A percentile compares a stretch with the other conserved stretches of the same genome.
Conservation (phyloP, 2,329 filamentous ascomycete genomes). For the Leptographium galeiforme region DNA sequence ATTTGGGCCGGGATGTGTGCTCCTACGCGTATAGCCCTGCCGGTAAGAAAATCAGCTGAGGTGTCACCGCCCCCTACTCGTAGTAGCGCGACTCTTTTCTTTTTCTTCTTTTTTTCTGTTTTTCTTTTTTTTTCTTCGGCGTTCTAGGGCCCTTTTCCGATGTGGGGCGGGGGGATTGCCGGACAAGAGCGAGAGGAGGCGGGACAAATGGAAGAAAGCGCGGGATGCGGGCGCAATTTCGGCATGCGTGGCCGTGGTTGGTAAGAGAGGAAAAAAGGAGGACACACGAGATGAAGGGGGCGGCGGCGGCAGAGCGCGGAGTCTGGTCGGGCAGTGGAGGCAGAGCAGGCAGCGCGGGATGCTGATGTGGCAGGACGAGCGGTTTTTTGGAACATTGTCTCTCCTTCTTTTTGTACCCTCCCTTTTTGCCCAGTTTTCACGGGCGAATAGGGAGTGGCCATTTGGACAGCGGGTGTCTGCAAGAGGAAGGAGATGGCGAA, state of each 20-base stretch:
- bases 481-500: neutral
- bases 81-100: neutral
- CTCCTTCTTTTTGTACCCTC: neutral
- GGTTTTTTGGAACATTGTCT: neutral
- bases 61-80: neutral
- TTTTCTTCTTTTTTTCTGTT: neutral
- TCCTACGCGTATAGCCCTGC: too few species aligned
- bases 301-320: neutral
- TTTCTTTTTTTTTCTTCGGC: neutral
- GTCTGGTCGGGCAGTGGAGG: neutral
- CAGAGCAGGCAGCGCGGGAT: neutral
- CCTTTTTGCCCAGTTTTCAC: neutral
- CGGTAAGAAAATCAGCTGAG: neutral
- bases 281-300: neutral
- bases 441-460: neutral
- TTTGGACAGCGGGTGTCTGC: neutral
- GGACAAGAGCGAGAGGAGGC: neutral
- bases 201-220: too few species aligned
- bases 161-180: neutral
- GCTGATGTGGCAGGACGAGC: neutral
- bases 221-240: too few species aligned
- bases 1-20: too few species aligned
- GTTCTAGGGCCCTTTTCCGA: neutral
- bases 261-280: neutral
- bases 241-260: neutral